Evolutionary conservation across 805 yeast genomes (phyloP).

Genomic region (Starmerella apicola): DNA sequence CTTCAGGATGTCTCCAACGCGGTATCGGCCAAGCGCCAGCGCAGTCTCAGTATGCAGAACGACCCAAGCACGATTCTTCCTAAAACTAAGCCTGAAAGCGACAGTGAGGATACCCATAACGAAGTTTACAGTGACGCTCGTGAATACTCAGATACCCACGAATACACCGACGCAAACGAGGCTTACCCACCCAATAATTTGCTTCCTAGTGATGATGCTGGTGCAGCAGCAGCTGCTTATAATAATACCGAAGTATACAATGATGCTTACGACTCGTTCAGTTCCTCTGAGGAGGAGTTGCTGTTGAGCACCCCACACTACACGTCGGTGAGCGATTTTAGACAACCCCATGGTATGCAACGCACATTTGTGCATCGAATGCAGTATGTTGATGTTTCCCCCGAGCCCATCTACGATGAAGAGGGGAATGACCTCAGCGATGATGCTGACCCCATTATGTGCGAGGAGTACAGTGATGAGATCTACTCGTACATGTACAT

Average conservation of each 20-base stretch:
- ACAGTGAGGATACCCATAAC: no score
- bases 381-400: neutral
- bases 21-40: neutral
- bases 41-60: neutral
- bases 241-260: no score
- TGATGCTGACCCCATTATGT: slow-evolving; percentile 52
- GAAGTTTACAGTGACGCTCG: no score
- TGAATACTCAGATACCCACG: no score
- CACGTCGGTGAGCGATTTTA: neutral
- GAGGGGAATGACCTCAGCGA: slow-evolving; percentile 19
- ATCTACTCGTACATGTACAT: slow-evolving; percentile 69
- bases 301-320: no score
- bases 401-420: slow-evolving; percentile 1
- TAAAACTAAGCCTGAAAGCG: neutral
- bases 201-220: no score
- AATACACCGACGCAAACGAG: no score
- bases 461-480: slow-evolving; percentile 78
- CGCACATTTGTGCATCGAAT: slow-evolving; percentile 3
- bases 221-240: no score
- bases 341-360: neutral
- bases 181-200: no score
- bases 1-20: slow-evolving; percentile 8
- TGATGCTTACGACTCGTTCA: no score
- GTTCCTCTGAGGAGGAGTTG: no score
- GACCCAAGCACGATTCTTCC: neutral